phyloP scores from a whole-genome alignment of 2,329 filamentous ascomycete genomes.

The Verruconis gallopava region DNA sequence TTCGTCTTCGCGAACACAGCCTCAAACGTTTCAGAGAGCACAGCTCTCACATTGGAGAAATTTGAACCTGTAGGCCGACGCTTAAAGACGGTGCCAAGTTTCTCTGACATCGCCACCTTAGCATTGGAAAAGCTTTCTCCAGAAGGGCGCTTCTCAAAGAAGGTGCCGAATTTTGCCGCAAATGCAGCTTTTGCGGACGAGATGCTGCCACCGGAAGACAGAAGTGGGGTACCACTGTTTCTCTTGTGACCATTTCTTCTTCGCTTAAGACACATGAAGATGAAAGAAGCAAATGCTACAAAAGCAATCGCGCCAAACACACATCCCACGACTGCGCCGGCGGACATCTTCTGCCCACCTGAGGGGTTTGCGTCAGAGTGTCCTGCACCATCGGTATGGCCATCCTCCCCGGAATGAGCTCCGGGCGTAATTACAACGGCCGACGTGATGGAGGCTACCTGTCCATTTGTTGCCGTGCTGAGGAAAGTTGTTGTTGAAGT shows the following conservation, averaged over 20 bases:
- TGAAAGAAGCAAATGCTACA: neutral
- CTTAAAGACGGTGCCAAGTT: neutral
- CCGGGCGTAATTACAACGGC: neutral
- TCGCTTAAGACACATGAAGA: neutral
- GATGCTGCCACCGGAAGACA: neutral
- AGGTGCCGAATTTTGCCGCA: neutral
- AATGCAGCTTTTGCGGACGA: neutral
- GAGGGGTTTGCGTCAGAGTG: neutral
- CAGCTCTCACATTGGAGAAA: neutral
- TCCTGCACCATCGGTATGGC: neutral
- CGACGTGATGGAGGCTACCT: neutral
- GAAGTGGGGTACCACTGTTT: neutral
- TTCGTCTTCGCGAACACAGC: neutral
- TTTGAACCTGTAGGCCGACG: neutral
- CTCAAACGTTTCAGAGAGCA: neutral
- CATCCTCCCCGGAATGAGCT: neutral
- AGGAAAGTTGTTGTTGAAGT: neutral
- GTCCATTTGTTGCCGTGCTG: neutral
- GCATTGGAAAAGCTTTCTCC: neutral
- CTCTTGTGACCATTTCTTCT: neutral
- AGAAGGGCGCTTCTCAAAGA: neutral
- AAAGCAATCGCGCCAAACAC: neutral
- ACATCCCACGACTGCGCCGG: neutral
- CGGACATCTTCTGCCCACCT: neutral
- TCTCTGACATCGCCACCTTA: constrained; percentile 1